Base-by-base conservation (phyloP, 1,284 basidiomycete species). In the Melampsora americana region DNA sequence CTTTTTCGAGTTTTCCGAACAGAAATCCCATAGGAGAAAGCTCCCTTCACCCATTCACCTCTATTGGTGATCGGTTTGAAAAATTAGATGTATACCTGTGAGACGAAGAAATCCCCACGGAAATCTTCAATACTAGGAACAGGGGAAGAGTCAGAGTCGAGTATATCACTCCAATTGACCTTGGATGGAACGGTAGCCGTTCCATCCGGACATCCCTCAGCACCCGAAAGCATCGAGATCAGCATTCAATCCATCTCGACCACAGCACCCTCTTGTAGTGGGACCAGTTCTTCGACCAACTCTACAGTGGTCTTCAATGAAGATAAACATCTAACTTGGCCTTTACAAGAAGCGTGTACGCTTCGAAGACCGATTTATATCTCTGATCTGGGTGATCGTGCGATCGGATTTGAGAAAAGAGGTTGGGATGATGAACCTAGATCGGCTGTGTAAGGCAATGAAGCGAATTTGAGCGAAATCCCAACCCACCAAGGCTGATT, bases 331-430 rank as follows among this genome's bases (percentile, higher is more conserved):
- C 32, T 53, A 6, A 65, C 66, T n/a, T 74, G 71, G 71, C 71
- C 71, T 50, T 26, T 74, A 30, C 64, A 66, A 67, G 71, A 74
- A 48, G 71, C 65, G 32, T 74, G 71, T 26, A 74, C 71, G 18
- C 66, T 74, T 20, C 44, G 65, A 26, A 66, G 60, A 32, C 71
- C 71, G 14, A 74, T 74, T 23, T 67, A 74, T 53, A 67, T 74
- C 39, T 48, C 64, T 74, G 23, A 74, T 20, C 30, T 74, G 44
- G 71, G 71, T 50, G 48, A 53, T 26, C 62, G 71, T n/a, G 64
- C 71, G 7, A 26, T 59, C 23, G 65, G 65, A 46, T 67, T 74
- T 48, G 71, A 74, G 35, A 30, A 16, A 26, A 46, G 71, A 20
- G 71, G 71, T 28, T 74, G 71, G 71, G 28, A 48, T 16, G 71